These are phyloP conservation scores for Streptanthus diversifolius DNA, from an alignment of 345 rosid species.

Conservation along the genomic window DNA sequence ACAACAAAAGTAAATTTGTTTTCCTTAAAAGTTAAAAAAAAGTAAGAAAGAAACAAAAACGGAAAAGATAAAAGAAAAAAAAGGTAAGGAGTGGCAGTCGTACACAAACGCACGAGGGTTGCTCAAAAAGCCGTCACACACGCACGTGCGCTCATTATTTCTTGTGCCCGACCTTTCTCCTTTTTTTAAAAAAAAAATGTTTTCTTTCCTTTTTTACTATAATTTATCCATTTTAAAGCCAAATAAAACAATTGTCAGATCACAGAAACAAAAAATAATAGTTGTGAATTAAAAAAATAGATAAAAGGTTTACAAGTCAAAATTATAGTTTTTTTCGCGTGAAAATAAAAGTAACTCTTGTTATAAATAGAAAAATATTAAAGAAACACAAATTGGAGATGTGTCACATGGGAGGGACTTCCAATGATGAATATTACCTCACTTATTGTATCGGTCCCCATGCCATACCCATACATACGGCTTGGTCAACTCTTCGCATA, in stretches of 20 bases:
- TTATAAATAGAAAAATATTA: background rate
- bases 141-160: slow-evolving; percentile 51
- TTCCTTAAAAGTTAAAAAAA: background rate
- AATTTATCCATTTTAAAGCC: too few relatives aligned
- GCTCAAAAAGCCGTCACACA: slow-evolving; percentile 38
- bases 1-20: background rate
- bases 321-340: too few relatives aligned
- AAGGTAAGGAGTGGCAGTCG: slow-evolving; percentile 12
- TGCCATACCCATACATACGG: slow-evolving; percentile 1
- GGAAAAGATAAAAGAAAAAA: background rate
- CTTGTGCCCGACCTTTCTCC: background rate
- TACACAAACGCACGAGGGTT: slow-evolving; percentile 46
- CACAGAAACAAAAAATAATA: background rate
- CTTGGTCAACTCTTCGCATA: slow-evolving; percentile 28
- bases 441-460: slow-evolving; percentile 28
- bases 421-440: slow-evolving; percentile 23
- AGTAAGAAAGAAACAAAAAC: background rate
- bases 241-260: background rate
- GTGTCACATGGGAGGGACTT: slow-evolving; percentile 28
- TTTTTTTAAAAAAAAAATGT: background rate
- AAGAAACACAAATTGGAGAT: background rate
- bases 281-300: background rate
- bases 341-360: background rate
- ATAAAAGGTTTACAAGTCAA: background rate
- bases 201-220: too few relatives aligned